Conservation (phyloP, 495 filamentous ascomycete genomes). For the Neurospora sp. region DNA sequence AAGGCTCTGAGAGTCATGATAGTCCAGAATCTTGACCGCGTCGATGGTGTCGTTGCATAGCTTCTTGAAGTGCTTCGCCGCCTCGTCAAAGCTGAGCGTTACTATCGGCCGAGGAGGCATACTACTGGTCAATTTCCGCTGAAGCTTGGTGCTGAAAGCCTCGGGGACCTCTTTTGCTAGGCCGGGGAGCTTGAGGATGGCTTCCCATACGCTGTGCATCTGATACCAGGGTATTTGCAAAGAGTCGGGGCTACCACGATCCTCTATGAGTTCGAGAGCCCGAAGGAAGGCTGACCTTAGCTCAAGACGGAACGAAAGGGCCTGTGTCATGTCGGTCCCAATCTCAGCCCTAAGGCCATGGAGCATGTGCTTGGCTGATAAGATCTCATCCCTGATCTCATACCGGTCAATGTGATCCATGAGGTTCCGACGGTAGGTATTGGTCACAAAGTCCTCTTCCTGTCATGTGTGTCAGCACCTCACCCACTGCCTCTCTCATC, state of each 20-base stretch:
- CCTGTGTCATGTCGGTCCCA: slow-evolving; percentile 41
- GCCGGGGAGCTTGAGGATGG: slow-evolving; percentile 44
- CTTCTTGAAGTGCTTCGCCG: slow-evolving; percentile 55
- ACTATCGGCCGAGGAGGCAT: slow-evolving; percentile 89
- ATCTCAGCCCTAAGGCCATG: slow-evolving; percentile 34
- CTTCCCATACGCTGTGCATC: slow-evolving; percentile 35
- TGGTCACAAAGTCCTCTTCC: slow-evolving; percentile 94
- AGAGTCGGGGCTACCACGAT: slow-evolving; percentile 29
- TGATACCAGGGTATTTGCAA: slow-evolving; percentile 38
- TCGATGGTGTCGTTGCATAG: slow-evolving; percentile 63
- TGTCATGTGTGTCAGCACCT: slow-evolving; percentile 27
- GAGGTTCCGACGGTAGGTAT: slow-evolving; percentile 73
- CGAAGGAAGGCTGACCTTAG: slow-evolving; percentile 55
- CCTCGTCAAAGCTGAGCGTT: slow-evolving; percentile 59
- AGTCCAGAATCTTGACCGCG: slow-evolving; percentile 60
- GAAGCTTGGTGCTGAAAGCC: slow-evolving; percentile 83
- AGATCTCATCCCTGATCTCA: slow-evolving; percentile 49
- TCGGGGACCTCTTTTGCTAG: slow-evolving; percentile 59
- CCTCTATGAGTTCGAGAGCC: slow-evolving; percentile 33
- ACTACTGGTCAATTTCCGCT: slow-evolving; percentile 80
- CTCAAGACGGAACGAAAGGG: slow-evolving; percentile 51
- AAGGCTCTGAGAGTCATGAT: slow-evolving; percentile 56
- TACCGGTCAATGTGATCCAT: slow-evolving; percentile 50
- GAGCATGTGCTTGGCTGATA: slow-evolving; percentile 48
- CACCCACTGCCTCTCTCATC: not conserved